Percentiles rank a stretch among this genome's conserved stretches.
These are phyloP conservation scores for Alopecurus myosuroides DNA, from an alignment of 176 grass and related monocot genomes.

Conservation along the genomic window DNA sequence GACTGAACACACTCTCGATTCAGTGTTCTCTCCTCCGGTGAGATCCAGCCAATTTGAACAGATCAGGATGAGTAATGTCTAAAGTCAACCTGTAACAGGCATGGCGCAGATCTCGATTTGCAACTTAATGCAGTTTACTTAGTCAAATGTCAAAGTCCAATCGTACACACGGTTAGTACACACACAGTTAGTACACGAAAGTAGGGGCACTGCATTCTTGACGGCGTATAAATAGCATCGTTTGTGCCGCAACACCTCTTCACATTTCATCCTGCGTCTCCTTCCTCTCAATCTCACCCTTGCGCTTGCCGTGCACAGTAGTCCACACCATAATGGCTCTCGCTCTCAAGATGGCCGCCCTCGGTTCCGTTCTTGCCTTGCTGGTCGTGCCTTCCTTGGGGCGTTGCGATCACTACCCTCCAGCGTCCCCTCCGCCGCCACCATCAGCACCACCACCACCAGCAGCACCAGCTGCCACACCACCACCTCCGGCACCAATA, in stretches of 20 bases:
- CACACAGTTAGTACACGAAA: no score
- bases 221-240: background rate
- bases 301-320: background rate
- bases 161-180: no score
- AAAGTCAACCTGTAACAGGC: background rate
- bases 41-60: no score
- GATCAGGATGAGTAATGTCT: background rate
- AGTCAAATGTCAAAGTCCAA: background rate
- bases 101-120: background rate
- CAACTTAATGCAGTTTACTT: background rate
- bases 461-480: background rate
- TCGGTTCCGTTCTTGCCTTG: background rate
- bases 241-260: background rate
- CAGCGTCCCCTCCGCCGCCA: background rate
- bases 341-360: background rate
- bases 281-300: background rate
- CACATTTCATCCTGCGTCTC: background rate
- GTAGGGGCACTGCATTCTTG: no score
- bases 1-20: no score
- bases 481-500: background rate
- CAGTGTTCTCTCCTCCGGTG: no score
- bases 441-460: fast-evolving
- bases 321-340: background rate
- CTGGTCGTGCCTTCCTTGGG: background rate
- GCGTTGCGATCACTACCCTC: background rate